Evolutionary conservation across 371 early-diverging fungal genomes (phyloP), one percentile per base, ranked within the genome.

Genomic region (Massospora cicadina): DNA sequence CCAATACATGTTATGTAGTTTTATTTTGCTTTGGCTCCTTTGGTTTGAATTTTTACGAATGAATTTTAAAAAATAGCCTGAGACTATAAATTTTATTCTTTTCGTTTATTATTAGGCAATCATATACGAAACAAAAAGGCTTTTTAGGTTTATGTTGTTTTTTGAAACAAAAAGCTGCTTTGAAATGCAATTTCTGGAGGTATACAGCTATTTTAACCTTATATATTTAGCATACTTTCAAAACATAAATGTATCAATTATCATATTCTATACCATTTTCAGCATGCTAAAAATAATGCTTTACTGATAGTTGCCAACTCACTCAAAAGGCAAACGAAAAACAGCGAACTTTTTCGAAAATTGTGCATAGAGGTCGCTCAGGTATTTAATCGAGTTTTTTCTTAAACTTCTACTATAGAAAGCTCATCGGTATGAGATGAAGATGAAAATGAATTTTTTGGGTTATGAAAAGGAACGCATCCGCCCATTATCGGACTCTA

Each of bases 401-500:
- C 12, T 33, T 27, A 27, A 31, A 21, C 28, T 3, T 31, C 27
- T 25, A 2, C 10, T 1, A 26, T 67, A 82, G 82, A 68, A 74
- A 65, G 76, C 81, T 0, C 83, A 86, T 66, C 76, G 78, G 53
- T 71, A 82, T 2, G 86, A 86, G 73, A 87, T 87, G 86, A 84
- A 81, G 55, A 79, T 88, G 71, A 89, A 86, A 70, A 88, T 89
- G 90, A 80, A 78, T 60, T 85, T 89, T 55, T 71, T 88, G n/a
- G 91, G 90, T 10, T 90, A 90, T 73, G 85, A 84, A 63, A 78
- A 79, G 64, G 82, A 88, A 67, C 75, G 81, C 55, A 88, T 94
- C 65, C 83, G 88, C 55, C 92, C 92, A 3, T 74, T 90, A 28
- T 88, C 87, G 70, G 90, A 91, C 63, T 81, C 84, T 1, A 83